Evolutionary conservation across 1,139 yeast genomes (phyloP).

Genomic region (Candida dubliniensis): DNA sequence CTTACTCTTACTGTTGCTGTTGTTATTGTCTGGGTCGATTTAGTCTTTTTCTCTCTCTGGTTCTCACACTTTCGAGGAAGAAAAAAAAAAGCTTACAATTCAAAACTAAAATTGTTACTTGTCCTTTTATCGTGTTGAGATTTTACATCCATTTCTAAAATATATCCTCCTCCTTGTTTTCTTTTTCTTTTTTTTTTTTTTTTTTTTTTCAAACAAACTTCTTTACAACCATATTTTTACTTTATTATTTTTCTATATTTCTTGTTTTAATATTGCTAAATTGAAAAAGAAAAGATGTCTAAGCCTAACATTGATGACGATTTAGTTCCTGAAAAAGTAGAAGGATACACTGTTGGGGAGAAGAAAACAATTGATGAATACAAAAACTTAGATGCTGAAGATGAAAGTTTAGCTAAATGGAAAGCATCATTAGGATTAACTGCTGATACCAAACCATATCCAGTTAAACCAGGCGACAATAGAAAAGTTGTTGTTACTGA

Average conservation of each 20-base stretch:
- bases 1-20: no score
- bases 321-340: constrained; percentile 60
- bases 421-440: constrained; percentile 82
- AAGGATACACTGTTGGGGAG: constrained; percentile 75
- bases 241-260: background rate
- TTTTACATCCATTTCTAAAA: no score
- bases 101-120: no score
- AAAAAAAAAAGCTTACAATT: no score
- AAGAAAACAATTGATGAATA: constrained; percentile 88
- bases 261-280: background rate
- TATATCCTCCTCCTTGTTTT: background rate
- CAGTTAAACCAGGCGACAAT: constrained; percentile 67
- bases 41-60: no score
- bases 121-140: no score
- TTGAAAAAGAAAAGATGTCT: constrained; percentile 10
- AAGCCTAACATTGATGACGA: constrained; percentile 47
- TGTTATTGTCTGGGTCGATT: no score
- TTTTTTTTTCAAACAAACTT: background rate
- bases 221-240: background rate
- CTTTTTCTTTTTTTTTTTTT: background rate
- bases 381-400: constrained; percentile 82
- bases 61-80: no score
- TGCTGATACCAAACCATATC: constrained; percentile 53
- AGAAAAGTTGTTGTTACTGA: constrained; percentile 79
- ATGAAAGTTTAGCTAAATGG: constrained; percentile 91